Base-by-base conservation (phyloP, 306 rosid species). In the Betula pendula region DNA sequence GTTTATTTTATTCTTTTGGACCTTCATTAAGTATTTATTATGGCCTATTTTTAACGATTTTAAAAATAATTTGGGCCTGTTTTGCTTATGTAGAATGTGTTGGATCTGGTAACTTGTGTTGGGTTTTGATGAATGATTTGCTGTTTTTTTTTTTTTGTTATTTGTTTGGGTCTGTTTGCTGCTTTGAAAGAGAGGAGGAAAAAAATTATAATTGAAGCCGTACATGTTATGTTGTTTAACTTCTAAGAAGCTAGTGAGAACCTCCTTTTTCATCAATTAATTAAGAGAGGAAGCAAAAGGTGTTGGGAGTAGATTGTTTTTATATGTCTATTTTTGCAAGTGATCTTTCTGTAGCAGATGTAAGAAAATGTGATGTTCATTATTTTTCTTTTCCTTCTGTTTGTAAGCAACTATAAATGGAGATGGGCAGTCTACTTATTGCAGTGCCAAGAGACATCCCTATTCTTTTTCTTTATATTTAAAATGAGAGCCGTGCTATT, bases 61-160 rank as follows among this genome's bases (percentile, higher is more conserved):
- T n/a, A n/a, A n/a, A n/a, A n/a, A n/a, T n/a, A n/a, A n/a, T n/a
- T n/a, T 72, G 17, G 67, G 70, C 35, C 22, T 62, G 22, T 62
- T 33, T 75, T 43, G 75, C 25, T 43, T n/a, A 33, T 78, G 27
- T 25, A 65, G 33, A 20, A 43, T 83, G 84, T 35, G 38, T 72
- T 77, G 73, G 56, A 77, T 75, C 71, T 52, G 65, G 71, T 29
- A 35, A 27, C 45, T 75, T 31, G 71, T 50, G 70, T 14, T 74
- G 50, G 52, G 6, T 60, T n/a, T 53, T 22, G 9, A 24, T 74
- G 27, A 59, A 25, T 49, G 58, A 59, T 68, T 16, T 74, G 76
- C 48, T 29, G 59, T 69, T 48, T 42, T 6, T 70, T 70, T 50
- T 40, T 55, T 33, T 17, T 38, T 7, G 60, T 29, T 48, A 3